Evolutionary conservation across 768 basidiomycete genomes (phyloP), one percentile per base, ranked within the genome.

Genomic region (Rhizopogon roseolus): DNA sequence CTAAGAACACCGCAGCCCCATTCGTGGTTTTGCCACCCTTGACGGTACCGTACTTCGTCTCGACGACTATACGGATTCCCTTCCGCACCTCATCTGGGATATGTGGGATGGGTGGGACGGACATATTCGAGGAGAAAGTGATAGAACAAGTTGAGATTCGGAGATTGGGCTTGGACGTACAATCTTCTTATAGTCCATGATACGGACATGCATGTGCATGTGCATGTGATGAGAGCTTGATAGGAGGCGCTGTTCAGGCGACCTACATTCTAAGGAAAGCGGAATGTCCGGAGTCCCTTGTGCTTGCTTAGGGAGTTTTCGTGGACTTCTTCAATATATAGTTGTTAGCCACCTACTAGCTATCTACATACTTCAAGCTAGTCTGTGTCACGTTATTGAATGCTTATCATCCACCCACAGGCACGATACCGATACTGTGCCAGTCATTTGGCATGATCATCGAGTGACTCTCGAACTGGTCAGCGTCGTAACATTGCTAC

Each of bases 1-100:
- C 86, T 38, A 89, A 71, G 64, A 87, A 89, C 17, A 80, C 79
- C 5, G 76, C 81, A 40, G 83, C 73, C 1, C 84, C 84, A 58
- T 85, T 88, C 28, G 61, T 68, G 4, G 85, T 80, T 29, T 81
- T 75, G 13, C 81, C 84, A 10, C 87, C 87, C 22, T 65, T 78
- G 22, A 88, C 64, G 6, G 67, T 64, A 0, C 86, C 86, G 62
- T 76, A 81, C 11, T 68, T 73, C 11, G 87, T 88, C 34, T 79
- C 64, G 4, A 80, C 80, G 4, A 66, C 62, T 5, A 86, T 74
- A 14, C 77, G 72, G 2, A 66, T 68, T 9, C 68, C 58, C 14
- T 69, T 73, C 54, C 66, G 60, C 16, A 88, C 67, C 56, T 86
- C 83, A n/a, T 85, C 78, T 51, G 80, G 78, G 17, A 86, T 66